These are phyloP conservation scores for Boletus vermiculosoides DNA, from an alignment of 768 basidiomycete species.

Conservation along the genomic window DNA sequence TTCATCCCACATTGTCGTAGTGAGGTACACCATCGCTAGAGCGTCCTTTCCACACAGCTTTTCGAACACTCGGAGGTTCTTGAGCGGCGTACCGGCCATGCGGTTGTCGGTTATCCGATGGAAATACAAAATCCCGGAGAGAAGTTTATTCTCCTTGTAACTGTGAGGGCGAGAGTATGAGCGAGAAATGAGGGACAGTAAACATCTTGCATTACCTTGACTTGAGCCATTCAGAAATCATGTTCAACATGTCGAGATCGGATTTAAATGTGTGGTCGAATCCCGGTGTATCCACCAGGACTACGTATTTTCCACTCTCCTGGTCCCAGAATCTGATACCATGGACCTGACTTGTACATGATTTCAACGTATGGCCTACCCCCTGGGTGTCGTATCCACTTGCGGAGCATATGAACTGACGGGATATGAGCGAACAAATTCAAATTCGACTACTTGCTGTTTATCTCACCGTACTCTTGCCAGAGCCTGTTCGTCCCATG, in stretches of 20 bases:
- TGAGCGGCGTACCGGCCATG: constrained; percentile 34
- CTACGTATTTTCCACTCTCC: neutral
- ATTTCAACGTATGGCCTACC: constrained; percentile 9
- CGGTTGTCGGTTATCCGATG: constrained; percentile 42
- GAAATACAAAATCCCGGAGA: constrained; percentile 39
- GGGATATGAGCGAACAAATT: neutral
- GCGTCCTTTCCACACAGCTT: constrained; percentile 29
- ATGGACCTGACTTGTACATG: constrained; percentile 9
- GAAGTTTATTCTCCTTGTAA: constrained; percentile 7
- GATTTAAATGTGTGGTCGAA: constrained; percentile 21
- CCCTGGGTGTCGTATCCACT: neutral
- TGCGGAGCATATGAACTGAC: constrained; percentile 12
- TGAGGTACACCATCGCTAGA: constrained; percentile 34
- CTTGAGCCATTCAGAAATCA: constrained; percentile 18
- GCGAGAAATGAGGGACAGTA: neutral
- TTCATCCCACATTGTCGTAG: constrained; percentile 42
- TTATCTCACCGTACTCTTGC: constrained; percentile 6
- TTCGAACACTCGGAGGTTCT: constrained; percentile 35
- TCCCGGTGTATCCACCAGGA: constrained; percentile 27
- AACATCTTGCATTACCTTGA: constrained; percentile 1
- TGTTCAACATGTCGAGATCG: constrained; percentile 11
- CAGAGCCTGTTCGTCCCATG: constrained; percentile 22
- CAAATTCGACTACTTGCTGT: no score
- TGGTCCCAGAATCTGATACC: constrained; percentile 7
- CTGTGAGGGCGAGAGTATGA: neutral